phyloP scores from a whole-genome alignment of 1,139 yeast genomes.

The Geotrichum australiense region DNA sequence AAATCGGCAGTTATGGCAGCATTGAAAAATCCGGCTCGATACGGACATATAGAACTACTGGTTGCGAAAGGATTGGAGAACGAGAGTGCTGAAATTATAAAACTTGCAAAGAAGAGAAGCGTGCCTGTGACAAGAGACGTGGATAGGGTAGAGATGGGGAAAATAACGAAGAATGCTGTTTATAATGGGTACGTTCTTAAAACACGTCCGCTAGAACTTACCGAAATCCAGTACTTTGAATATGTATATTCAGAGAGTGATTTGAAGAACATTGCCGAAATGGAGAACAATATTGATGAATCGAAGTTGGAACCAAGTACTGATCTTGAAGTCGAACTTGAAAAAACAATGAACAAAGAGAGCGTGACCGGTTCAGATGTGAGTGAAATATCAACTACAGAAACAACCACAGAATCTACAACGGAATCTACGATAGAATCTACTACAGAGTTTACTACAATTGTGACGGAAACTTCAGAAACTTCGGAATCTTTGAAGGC shows the following conservation, averaged over 20 bases:
- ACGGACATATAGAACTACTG: conserved; percentile 41
- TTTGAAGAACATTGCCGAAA: not conserved
- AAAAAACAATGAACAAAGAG: too few relatives aligned
- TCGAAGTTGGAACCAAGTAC: not conserved
- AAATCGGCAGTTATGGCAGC: conserved; percentile 72
- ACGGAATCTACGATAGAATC: too few relatives aligned
- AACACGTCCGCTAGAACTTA: conserved; percentile 51
- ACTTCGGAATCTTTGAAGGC: not conserved
- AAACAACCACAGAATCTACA: too few relatives aligned
- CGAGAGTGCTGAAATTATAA: conserved; percentile 34
- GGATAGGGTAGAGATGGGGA: conserved; percentile 52
- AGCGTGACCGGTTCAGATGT: too few relatives aligned
- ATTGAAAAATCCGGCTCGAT: conserved; percentile 49
- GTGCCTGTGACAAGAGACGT: conserved; percentile 41
- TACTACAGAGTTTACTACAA: too few relatives aligned
- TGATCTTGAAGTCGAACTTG: not conserved
- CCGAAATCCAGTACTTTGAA: too few relatives aligned
- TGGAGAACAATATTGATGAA: not conserved
- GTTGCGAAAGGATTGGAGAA: conserved; percentile 33
- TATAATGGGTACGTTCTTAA: conserved; percentile 80
- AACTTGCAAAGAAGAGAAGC: conserved; percentile 43
- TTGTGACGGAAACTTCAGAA: not conserved
- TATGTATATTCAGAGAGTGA: too few relatives aligned
- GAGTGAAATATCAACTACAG: too few relatives aligned
- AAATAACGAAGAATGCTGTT: conserved; percentile 59